These are phyloP conservation scores for Diaporthe sp. DNA, from an alignment of 2,329 filamentous ascomycete species.

Conservation along the genomic window DNA sequence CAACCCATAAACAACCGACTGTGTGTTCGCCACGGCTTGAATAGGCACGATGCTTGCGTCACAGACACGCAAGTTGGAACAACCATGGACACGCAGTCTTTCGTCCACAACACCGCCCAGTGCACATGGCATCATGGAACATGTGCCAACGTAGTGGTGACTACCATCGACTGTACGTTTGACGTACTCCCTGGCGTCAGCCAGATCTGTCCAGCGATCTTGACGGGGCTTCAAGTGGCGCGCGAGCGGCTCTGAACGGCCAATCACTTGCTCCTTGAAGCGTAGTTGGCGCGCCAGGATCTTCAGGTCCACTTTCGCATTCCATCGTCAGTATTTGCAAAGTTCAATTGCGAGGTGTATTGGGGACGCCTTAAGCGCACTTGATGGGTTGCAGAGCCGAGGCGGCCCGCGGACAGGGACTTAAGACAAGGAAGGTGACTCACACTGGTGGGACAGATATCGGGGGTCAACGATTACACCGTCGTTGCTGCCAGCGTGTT, in stretches of 20 bases:
- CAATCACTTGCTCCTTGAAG: background rate
- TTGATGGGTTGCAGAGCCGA: background rate
- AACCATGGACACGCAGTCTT: conserved; percentile 6
- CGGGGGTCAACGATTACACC: background rate
- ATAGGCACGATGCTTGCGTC: conserved; percentile 21
- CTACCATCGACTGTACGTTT: background rate
- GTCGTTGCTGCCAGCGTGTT: background rate
- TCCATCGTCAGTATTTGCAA: background rate
- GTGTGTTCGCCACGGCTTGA: background rate
- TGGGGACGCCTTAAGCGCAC: background rate
- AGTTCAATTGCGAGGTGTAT: background rate
- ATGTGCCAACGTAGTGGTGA: conserved; percentile 13
- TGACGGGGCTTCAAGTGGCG: conserved; percentile 10
- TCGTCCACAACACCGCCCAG: conserved; percentile 9
- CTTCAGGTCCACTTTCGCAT: background rate
- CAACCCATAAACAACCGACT: conserved; percentile 21
- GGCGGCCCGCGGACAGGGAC: background rate
- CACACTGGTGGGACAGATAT: background rate
- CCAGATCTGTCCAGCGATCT: background rate
- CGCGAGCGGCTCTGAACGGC: background rate
- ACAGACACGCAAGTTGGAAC: conserved; percentile 17
- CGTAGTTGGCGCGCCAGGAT: conserved; percentile 15
- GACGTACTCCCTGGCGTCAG: conserved; percentile 5
- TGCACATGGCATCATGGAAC: conserved; percentile 4
- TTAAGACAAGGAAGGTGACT: background rate